Evolutionary conservation across 169 alveolate species (phyloP).

Genomic region (Cystoisospora suis): DNA sequence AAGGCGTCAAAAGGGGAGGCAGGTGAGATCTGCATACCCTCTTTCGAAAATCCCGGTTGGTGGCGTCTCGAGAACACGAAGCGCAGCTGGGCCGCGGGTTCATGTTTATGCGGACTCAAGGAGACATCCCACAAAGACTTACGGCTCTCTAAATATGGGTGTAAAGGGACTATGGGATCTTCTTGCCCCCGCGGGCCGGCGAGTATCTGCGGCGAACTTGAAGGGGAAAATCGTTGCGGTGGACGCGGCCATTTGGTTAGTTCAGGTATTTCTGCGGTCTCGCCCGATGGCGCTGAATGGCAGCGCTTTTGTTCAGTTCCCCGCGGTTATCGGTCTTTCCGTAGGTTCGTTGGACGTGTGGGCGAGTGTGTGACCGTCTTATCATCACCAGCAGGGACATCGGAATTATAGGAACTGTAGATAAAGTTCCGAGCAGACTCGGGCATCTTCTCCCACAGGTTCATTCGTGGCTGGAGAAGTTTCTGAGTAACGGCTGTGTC

Average conservation of each 20-base stretch:
- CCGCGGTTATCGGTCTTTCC: background rate
- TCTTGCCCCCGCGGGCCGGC: slow-evolving; percentile 87
- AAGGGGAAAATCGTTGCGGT: slow-evolving; percentile 85
- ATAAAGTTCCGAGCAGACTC: too few relatives aligned
- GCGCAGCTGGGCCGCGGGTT: background rate
- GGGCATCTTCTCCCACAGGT: too few relatives aligned
- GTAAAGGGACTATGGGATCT: slow-evolving; percentile 85
- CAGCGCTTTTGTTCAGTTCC: background rate
- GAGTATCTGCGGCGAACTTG: slow-evolving; percentile 79
- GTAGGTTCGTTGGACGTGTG: too few relatives aligned
- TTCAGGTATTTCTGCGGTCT: slow-evolving; percentile 45
- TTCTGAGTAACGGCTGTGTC: too few relatives aligned
- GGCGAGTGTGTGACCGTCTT: too few relatives aligned
- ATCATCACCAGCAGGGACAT: too few relatives aligned
- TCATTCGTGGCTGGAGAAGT: too few relatives aligned
- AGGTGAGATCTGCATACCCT: too few relatives aligned
- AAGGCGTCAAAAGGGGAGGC: too few relatives aligned
- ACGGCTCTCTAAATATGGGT: too few relatives aligned
- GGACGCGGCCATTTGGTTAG: slow-evolving; percentile 88
- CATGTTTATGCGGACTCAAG: background rate
- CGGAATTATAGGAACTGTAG: too few relatives aligned
- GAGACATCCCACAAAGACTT: background rate
- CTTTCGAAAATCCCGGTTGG: too few relatives aligned
- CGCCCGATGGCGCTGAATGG: background rate
- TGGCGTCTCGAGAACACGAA: background rate